Evolutionary conservation across 495 filamentous ascomycete species (phyloP), one percentile per base, ranked within the genome.

Genomic region (Cercophora newfieldiana): DNA sequence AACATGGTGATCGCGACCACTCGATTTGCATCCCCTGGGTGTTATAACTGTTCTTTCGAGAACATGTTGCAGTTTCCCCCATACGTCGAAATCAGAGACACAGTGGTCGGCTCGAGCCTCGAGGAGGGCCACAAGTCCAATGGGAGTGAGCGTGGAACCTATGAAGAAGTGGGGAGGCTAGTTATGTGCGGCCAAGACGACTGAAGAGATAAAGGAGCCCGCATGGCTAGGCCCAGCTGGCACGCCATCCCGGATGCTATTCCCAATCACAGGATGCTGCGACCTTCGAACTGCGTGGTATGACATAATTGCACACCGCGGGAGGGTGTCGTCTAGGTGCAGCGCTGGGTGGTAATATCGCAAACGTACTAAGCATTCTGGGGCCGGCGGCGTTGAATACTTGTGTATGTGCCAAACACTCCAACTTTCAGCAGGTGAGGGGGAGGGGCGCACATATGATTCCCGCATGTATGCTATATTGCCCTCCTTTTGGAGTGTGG

Each of bases 301-400:
- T 63, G 61, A 63, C 61, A 63, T 63, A 63, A 63, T 63, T 54
- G 18, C 50, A 55, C 61, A 33, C 49, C 24, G n/a, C 54, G 10
- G 54, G 28, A 53, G 50, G 50, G 50, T 53, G 24, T 53, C 7
- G 10, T 19, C 16, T 21, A 8, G 50, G n/a, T 2, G 7, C 21
- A 3, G 19, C 21, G 3, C 21, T 6, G 18, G n/a, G 7, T 44
- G 10, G 37, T 44, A 44, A 44, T 44, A 44, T 44, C 37, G 37
- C 37, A 4, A 44, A 16, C 10, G 37, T 44, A 14, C 37, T 44
- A 44, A 44, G 37, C 37, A 44, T 44, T 44, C 37, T 14, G 37
- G 18, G 12, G 30, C 30, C 12, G 4, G 30, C 12, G 30, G 30
- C 18, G 37, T 44, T 16, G 37, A 44, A 44, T 44, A n/a, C n/a